Evolutionary conservation across 345 rosid genomes (phyloP), one percentile per base, ranked within the genome.

Genomic region (Orychophragmus violaceus): DNA sequence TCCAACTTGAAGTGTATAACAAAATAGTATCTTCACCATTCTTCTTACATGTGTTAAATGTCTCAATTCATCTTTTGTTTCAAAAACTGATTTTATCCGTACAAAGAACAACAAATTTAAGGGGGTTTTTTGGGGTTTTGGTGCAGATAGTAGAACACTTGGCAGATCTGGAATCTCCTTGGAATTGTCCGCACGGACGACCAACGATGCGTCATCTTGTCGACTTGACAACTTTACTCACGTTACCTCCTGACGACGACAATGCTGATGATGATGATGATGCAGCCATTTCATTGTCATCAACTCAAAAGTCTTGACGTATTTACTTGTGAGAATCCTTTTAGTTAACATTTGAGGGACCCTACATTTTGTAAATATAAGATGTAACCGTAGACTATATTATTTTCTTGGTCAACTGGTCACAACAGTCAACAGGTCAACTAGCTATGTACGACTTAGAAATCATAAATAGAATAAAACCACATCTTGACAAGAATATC

Each of bases 141-240:
- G 64, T 41, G 24, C 85, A 94, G 99, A 88, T 94, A 79, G 76
- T 94, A 0, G 82, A 78, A 74, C 95, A 85, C 81, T 78, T 94
- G 70, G 90, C 86, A 48, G 89, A 73, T 22, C 80, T 94, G 61
- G 90, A 81, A 48, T 94, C 99, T 35, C 99, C 97, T n/a, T 94
- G 97, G 97, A 94, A 94, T 77, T 94, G 95, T 72, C 99, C 99
- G 1, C 99, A 94, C 19, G 99, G 99, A 58, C 82, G 99, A 70
- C 99, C 99, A 36, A 94, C 99, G 1, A 94, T 94, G 99, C 88
- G 96, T 16, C 99, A 94, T 81, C 82, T 94, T 79, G 83, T 90
- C 0, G 95, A 94, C 79, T 78, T 94, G 81, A 59, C 87, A 10
- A 64, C 86, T 24, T 33, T 90, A 11, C 72, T 59, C 62, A 75